Evolutionary conservation across 2,329 filamentous ascomycete genomes (phyloP).

Genomic region (Fusarium nygamai): DNA sequence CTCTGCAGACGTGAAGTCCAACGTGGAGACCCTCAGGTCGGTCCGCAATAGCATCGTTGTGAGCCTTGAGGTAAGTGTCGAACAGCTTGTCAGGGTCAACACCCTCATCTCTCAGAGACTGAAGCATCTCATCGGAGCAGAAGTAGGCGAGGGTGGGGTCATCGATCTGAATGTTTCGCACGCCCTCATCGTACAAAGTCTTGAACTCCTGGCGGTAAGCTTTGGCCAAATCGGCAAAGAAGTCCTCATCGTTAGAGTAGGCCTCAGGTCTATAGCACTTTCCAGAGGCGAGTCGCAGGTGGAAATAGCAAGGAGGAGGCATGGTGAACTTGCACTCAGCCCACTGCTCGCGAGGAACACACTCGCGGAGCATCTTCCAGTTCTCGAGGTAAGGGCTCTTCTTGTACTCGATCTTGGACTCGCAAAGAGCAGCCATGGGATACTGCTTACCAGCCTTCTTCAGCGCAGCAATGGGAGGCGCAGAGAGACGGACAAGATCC

Average conservation of each 20-base stretch:
- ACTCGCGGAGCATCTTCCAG: conserved; percentile 51
- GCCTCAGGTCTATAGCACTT: conserved; percentile 63
- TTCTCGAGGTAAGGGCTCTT: conserved; percentile 56
- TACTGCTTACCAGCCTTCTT: conserved; percentile 52
- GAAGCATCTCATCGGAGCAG: conserved; percentile 73
- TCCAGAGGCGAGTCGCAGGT: conserved; percentile 61
- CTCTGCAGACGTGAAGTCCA: conserved; percentile 71
- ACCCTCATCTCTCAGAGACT: conserved; percentile 66
- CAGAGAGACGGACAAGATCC: conserved; percentile 50
- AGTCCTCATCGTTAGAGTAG: conserved; percentile 63
- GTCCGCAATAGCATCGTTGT: conserved; percentile 74
- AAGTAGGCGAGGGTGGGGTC: conserved; percentile 74
- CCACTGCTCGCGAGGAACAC: conserved; percentile 66
- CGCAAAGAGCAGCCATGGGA: conserved; percentile 53
- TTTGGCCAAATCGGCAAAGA: conserved; percentile 66
- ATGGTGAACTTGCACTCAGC: conserved; percentile 74
- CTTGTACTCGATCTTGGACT: conserved; percentile 54
- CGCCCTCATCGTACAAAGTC: conserved; percentile 64
- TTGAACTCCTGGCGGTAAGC: conserved; percentile 65
- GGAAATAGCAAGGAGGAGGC: conserved; percentile 75
- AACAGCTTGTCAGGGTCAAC: conserved; percentile 71
- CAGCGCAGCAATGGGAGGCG: conserved; percentile 52
- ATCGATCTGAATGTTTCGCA: conserved; percentile 68
- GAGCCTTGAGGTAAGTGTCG: conserved; percentile 75
- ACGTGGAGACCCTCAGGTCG: conserved; percentile 74